Percentiles rank a stretch among this genome's conserved stretches.
These are phyloP conservation scores for Phytophthora uliginosa DNA, from an alignment of 352 stramenopile genomes.

Conservation along the genomic window DNA sequence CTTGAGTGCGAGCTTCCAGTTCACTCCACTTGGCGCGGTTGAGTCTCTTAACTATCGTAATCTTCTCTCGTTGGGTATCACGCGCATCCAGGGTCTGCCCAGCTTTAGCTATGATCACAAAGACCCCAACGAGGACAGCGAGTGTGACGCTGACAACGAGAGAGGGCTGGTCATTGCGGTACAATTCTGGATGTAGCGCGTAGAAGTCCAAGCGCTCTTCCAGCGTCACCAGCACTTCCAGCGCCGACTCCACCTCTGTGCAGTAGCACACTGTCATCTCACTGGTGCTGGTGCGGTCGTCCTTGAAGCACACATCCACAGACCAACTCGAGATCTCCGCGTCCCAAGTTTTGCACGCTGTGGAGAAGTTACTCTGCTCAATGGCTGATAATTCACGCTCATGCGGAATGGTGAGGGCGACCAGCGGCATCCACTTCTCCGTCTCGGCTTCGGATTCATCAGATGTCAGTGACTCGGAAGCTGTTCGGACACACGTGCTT, in stretches of 20 bases:
- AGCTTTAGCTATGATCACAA: slow-evolving; percentile 39
- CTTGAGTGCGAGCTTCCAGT: slow-evolving; percentile 54
- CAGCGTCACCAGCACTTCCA: slow-evolving; percentile 75
- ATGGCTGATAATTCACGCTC: slow-evolving; percentile 45
- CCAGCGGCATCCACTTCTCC: slow-evolving; percentile 49
- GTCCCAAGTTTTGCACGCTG: slow-evolving; percentile 68
- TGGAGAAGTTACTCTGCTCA: slow-evolving; percentile 73
- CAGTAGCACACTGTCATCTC: slow-evolving; percentile 71
- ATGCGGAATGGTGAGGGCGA: slow-evolving; percentile 64
- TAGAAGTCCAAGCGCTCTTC: slow-evolving; percentile 78
- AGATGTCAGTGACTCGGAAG: slow-evolving; percentile 22
- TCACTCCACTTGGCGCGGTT: slow-evolving; percentile 77
- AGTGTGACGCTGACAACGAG: slow-evolving; percentile 53
- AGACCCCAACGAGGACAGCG: slow-evolving; percentile 48
- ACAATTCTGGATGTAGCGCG: slow-evolving; percentile 58
- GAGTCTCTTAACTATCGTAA: slow-evolving; percentile 64
- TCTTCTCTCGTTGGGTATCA: slow-evolving; percentile 57
- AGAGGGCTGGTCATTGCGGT: slow-evolving; percentile 69
- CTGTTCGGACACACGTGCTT: slow-evolving; percentile 51
- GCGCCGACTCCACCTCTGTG: slow-evolving; percentile 57
- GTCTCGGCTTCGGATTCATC: neutral
- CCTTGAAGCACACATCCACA: slow-evolving; percentile 69
- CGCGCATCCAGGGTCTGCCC: slow-evolving; percentile 46
- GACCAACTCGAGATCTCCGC: slow-evolving; percentile 44
- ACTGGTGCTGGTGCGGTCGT: slow-evolving; percentile 48